Conservation (phyloP, 106 monocot species). For the Acanthochlamys bracteata region DNA sequence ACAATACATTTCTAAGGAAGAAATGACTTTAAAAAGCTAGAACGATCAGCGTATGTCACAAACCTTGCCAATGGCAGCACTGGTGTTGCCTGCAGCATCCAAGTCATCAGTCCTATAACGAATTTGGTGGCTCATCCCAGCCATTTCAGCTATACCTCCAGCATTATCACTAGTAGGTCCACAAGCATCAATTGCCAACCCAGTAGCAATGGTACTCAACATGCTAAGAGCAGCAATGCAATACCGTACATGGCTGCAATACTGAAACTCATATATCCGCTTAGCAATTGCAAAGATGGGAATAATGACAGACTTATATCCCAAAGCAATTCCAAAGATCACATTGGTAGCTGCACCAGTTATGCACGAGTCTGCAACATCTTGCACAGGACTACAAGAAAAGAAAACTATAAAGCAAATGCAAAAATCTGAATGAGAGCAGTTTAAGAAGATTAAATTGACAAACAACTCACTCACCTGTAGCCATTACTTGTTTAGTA, state of each 20-base stretch:
- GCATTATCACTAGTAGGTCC: conserved; percentile 85
- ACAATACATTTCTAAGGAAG: no score
- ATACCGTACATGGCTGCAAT: conserved; percentile 74
- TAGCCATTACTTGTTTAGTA: conserved; percentile 75
- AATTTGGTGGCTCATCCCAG: conserved; percentile 74
- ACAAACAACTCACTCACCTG: conserved; percentile 19
- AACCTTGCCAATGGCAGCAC: conserved; percentile 87
- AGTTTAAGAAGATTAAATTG: no score
- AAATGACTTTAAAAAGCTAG: no score
- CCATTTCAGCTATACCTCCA: conserved; percentile 97
- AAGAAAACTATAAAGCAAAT: background rate
- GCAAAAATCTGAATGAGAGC: background rate
- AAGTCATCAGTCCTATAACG: conserved; percentile 86
- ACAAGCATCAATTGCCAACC: conserved; percentile 63
- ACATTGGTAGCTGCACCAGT: conserved; percentile 70
- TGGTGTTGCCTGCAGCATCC: conserved; percentile 85
- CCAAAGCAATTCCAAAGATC: conserved; percentile 67
- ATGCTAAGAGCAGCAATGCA: conserved; percentile 65
- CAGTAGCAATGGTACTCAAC: conserved; percentile 68
- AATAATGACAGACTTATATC: conserved; percentile 72
- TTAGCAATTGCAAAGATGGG: conserved; percentile 66
- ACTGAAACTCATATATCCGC: conserved; percentile 64
- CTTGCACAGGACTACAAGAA: conserved; percentile 54
- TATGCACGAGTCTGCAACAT: conserved; percentile 72
- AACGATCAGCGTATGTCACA: background rate